Base-by-base conservation (phyloP, 179 eudicot genomes). In the Monotropa hypopitys region DNA sequence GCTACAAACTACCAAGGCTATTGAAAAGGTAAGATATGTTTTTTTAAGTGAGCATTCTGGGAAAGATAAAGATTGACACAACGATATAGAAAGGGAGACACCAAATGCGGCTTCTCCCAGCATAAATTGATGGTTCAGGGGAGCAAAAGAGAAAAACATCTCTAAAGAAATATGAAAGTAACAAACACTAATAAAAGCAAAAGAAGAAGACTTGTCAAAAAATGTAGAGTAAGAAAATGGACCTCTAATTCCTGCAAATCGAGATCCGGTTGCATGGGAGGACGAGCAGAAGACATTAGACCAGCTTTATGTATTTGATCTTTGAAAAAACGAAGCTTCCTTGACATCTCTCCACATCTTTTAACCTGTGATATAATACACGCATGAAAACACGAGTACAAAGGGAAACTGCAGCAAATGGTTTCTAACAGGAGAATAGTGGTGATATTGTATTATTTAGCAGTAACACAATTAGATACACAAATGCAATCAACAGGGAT, bases 311-410 rank as follows among this genome's bases (percentile, higher is more conserved):
- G 87, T 79, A 94, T 88, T 87, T 94, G 98, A 79, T 94, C 97
- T 84, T 92, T 94, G 75, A 90, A 87, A 88, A 92, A 94, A 20
- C 92, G 88, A 80, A 94, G 86, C 78, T 94, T 94, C 82, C 98
- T 85, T 79, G 94, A 90, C 96, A 92, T 94, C 83, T 92, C 98
- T 56, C 94, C 98, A 79, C 98, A 94, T 79, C 97, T 86, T 87
- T 92, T 94, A 63, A 94, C 98, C 98, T 94, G 82, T 20, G 50
- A 73, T 76, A 73, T 61, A 20, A 50, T 43, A 32, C 68, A 50
- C 4, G 11, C 9, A 70, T 40, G 26, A 30, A 76, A 42, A 46
- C 43, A 20, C 30, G 38, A 46, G 30, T 78, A 70, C 21, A 43
- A 78, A 46, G 42, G 11, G 30, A 42, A 28, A 46, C 56, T 45